A percentile compares a stretch with the other conserved stretches of the same genome.
Conservation (phyloP, 2,329 filamentous ascomycete genomes). For the Fusarium sp. region DNA sequence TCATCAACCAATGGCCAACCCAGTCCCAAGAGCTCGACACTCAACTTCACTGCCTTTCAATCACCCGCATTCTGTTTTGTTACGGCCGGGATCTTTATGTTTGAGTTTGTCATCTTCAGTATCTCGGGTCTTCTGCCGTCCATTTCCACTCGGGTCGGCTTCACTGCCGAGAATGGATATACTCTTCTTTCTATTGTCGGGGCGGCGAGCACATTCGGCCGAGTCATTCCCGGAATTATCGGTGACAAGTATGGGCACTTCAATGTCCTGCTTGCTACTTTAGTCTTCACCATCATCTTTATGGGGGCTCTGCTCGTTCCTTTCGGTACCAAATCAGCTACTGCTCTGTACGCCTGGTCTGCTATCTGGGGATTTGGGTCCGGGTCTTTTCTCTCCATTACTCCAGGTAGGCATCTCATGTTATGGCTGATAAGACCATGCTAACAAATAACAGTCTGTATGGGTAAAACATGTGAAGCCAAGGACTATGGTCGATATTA, state of each 20-base stretch:
- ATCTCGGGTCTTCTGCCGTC: constrained; percentile 58
- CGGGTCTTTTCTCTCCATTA: constrained; percentile 57
- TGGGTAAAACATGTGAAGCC: constrained; percentile 56
- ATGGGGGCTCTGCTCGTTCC: constrained; percentile 57
- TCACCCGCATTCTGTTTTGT: constrained; percentile 54
- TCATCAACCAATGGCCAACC: background rate
- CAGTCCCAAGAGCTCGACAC: constrained; percentile 25
- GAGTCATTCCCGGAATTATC: constrained; percentile 54
- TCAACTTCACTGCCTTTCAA: constrained; percentile 54
- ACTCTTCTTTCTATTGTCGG: constrained; percentile 57
- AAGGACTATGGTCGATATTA: constrained; percentile 58
- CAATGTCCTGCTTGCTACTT: constrained; percentile 45
- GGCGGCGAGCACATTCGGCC: constrained; percentile 52
- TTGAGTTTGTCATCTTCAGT: constrained; percentile 60
- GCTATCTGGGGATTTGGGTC: constrained; percentile 60
- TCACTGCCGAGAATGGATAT: constrained; percentile 52
- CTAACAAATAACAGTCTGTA: constrained; percentile 48
- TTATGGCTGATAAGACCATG: no score
- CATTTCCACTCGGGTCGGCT: constrained; percentile 50
- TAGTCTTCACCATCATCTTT: constrained; percentile 49
- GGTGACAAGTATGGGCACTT: constrained; percentile 57
- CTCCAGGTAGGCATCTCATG: constrained; percentile 36
- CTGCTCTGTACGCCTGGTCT: constrained; percentile 54
- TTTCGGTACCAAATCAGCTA: constrained; percentile 51
- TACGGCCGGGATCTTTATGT: constrained; percentile 53